Conservation (phyloP, 495 filamentous ascomycete species). For the Daldinia grandis region DNA sequence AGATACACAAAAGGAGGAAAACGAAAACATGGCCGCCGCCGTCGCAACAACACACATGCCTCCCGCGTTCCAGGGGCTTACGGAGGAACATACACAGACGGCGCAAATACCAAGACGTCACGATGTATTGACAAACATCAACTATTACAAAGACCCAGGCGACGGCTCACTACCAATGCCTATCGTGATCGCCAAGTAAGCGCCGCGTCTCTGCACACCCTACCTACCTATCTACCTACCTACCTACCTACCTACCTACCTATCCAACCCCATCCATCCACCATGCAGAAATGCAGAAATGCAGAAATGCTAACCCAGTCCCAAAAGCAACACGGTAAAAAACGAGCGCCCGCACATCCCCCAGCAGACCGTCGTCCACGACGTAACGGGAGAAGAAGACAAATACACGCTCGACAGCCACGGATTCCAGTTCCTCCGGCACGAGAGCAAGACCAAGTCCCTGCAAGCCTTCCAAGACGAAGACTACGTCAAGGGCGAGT, state of each 20-base stretch:
- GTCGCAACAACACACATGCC: conserved; percentile 9
- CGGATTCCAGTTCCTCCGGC: conserved; percentile 51
- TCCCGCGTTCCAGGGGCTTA: background rate
- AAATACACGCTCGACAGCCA: conserved; percentile 50
- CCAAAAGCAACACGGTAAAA: conserved; percentile 40
- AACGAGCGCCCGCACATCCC: conserved; percentile 61
- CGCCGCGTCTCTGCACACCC: background rate
- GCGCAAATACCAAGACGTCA: conserved; percentile 20
- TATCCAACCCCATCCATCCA: background rate
- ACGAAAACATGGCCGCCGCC: conserved; percentile 19
- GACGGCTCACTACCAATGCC: conserved; percentile 67
- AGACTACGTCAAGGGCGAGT: conserved; percentile 63
- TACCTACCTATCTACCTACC: background rate
- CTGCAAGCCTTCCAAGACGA: conserved; percentile 69
- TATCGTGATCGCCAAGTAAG: conserved; percentile 56
- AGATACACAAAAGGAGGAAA: background rate
- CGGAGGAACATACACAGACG: background rate
- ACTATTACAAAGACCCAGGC: conserved; percentile 68
- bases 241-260: background rate
- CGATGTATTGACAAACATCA: conserved; percentile 62
- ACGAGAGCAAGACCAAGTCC: conserved; percentile 44
- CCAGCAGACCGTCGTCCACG: conserved; percentile 50
- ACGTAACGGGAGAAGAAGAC: conserved; percentile 50
- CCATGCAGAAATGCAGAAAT: too few species aligned
- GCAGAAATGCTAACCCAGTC: too few species aligned